phyloP scores from a whole-genome alignment of 352 stramenopile genomes.

The Phytophthora crassamura region DNA sequence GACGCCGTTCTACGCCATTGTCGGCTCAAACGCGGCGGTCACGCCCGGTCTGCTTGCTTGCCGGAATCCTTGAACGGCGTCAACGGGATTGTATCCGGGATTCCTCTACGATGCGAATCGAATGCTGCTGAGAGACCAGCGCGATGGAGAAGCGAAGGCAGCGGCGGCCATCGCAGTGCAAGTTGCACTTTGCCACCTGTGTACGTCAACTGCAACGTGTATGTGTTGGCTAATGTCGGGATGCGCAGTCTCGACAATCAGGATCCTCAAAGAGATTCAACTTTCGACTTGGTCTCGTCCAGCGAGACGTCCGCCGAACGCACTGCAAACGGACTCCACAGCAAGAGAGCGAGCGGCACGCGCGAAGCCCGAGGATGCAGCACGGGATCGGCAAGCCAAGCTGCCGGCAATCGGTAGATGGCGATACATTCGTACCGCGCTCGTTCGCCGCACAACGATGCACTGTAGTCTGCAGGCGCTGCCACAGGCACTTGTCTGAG shows the following conservation, averaged over 20 bases:
- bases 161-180: not conserved
- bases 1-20: slow-evolving; percentile 13
- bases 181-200: too few species aligned
- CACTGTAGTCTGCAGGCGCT: not conserved
- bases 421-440: slow-evolving; percentile 16
- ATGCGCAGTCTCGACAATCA: slow-evolving; percentile 25
- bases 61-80: slow-evolving; percentile 15
- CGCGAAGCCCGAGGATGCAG: slow-evolving; percentile 1
- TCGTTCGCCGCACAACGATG: slow-evolving; percentile 11
- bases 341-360: slow-evolving; percentile 10
- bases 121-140: too few species aligned
- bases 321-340: not conserved
- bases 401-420: slow-evolving; percentile 19
- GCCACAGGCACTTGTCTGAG: too few species aligned
- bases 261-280: not conserved
- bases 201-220: not conserved
- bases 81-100: not conserved
- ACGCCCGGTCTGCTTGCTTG: slow-evolving; percentile 3
- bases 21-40: slow-evolving; percentile 10
- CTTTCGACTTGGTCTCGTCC: slow-evolving; percentile 28
- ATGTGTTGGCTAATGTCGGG: slow-evolving; percentile 3
- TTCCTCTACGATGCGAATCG: not conserved
- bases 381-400: slow-evolving; percentile 9
- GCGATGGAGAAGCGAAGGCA: not conserved
- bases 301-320: slow-evolving; percentile 3